Base-by-base conservation (phyloP, 2,329 filamentous ascomycete species). In the Calcarisporium arbuscula region DNA sequence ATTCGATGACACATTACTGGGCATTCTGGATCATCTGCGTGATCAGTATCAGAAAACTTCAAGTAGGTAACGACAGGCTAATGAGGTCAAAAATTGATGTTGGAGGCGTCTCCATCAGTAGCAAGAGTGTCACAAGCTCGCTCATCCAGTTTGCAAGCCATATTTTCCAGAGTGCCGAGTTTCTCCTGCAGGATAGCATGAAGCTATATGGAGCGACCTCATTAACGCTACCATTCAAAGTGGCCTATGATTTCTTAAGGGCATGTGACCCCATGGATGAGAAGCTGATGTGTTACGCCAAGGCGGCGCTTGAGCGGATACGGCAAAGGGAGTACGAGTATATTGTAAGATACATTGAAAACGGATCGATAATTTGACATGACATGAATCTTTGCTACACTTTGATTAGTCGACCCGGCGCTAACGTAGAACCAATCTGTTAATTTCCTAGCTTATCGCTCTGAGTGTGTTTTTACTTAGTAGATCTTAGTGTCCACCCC, bases 181-280 rank as follows among this genome's bases (percentile, higher is more conserved):
- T 62, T 36, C 36, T 64, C 7, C 40, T 61, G 12, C 55, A 56
- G 36, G 57, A 61, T 14, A 51, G 59, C 15, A 60, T 65, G 55
- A 58, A 52, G 14, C 41, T 65, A 1, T 64, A 54, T 35, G 62
- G 63, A 0, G 53, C 54, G 4, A 55, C 56, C 1, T 62, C 62
- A 1, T 45, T 54, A 0, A 33, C 49, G 1, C 51, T 63, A 6
- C 59, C 60, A 1, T 35, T 60, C 2, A 43, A 42, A 8, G 33
- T 43, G 1, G 43, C 48, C 2, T 44, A 43, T 11, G 36, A 44
- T 39, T 38, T 12, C 31, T 41, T 6, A 26, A 29, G 9, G 20
- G 17, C 14, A 26, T 31, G 9, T 30, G 26, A 8, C 28, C 29
- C 8, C 26, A 35, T 16, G 36, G n/a, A 35, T 15, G 19, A n/a